phyloP scores from a whole-genome alignment of 805 yeast genomes.

The Clavispora santaluciae region DNA sequence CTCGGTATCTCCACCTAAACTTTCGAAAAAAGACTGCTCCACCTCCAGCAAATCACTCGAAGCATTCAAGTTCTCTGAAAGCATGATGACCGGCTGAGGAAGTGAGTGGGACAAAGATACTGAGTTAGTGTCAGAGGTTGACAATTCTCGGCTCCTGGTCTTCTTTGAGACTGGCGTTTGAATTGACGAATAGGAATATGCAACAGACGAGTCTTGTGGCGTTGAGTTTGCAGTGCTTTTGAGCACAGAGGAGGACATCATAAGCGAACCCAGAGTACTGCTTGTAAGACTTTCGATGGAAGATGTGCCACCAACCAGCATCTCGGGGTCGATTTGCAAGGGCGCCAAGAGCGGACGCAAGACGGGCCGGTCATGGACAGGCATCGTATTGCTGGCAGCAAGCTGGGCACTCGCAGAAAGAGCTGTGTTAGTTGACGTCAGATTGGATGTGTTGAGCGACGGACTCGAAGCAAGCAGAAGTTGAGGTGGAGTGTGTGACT shows the following conservation, averaged over 20 bases:
- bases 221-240: neutral
- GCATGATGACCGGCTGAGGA: conserved; percentile 35
- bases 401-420: neutral
- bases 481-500: conserved; percentile 1
- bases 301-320: neutral
- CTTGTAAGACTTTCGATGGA: neutral
- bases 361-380: neutral
- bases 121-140: conserved; percentile 14
- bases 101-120: conserved; percentile 33
- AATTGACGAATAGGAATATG: neutral
- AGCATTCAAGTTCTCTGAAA: conserved; percentile 30
- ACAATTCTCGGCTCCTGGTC: conserved; percentile 18
- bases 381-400: neutral
- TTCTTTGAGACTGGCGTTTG: conserved; percentile 2
- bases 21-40: conserved; percentile 34
- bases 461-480: conserved; percentile 2
- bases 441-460: conserved; percentile 4
- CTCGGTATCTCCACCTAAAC: conserved; percentile 6
- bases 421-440: neutral
- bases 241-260: conserved; percentile 1
- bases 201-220: neutral
- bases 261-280: conserved; percentile 10
- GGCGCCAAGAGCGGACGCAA: conserved; percentile 12
- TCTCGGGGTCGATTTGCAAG: conserved; percentile 4
- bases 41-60: conserved; percentile 25